phyloP scores from a whole-genome alignment of 2,329 filamentous ascomycete genomes.

The Bimuria novae-zelandiae region DNA sequence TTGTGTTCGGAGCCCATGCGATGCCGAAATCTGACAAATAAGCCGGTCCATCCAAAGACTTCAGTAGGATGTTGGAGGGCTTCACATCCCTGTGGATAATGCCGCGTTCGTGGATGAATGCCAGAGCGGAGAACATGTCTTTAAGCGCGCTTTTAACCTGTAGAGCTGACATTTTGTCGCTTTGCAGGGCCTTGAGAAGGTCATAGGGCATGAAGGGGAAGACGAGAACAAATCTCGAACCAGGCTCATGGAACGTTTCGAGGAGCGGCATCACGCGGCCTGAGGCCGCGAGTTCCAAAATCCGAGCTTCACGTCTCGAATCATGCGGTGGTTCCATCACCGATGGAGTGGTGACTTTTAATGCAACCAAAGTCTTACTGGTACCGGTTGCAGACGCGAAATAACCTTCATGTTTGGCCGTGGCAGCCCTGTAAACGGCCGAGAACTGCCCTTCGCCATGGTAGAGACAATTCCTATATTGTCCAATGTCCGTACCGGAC shows the following conservation, averaged over 20 bases:
- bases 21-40: constrained; percentile 92
- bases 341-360: constrained; percentile 84
- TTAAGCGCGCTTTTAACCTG: constrained; percentile 59
- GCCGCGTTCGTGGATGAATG: constrained; percentile 70
- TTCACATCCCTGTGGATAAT: constrained; percentile 96
- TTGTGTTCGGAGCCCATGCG: constrained; percentile 71
- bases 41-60: constrained; percentile 69
- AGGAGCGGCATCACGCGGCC: constrained; percentile 69
- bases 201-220: constrained; percentile 84
- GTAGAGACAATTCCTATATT: constrained; percentile 61
- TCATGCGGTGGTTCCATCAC: constrained; percentile 80
- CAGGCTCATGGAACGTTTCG: constrained; percentile 71
- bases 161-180: constrained; percentile 43
- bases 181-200: constrained; percentile 68
- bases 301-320: constrained; percentile 75
- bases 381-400: constrained; percentile 24
- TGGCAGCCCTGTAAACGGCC: constrained; percentile 73
- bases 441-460: constrained; percentile 75
- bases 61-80: constrained; percentile 82
- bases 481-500: constrained; percentile 54
- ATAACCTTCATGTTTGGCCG: constrained; percentile 42
- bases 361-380: constrained; percentile 59
- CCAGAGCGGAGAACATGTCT: constrained; percentile 73
- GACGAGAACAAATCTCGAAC: constrained; percentile 74
- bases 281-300: constrained; percentile 65